Evolutionary conservation across 164 flowering plant genomes (phyloP).

Genomic region (Warburgia ugandensis): DNA sequence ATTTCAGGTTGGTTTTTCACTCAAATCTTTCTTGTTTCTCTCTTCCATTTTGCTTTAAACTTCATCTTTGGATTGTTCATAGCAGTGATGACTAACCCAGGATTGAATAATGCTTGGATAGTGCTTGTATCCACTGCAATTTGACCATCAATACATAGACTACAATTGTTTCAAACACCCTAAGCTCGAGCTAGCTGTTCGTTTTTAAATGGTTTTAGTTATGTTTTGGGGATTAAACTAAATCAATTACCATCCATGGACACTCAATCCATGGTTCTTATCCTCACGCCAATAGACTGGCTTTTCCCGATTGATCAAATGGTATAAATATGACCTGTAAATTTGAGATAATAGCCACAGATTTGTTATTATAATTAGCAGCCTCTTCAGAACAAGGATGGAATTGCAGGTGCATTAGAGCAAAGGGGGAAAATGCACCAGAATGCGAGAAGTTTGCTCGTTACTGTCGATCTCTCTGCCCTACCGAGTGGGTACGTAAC

Average conservation of each 20-base stretch:
- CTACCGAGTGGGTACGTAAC: constrained; percentile 28
- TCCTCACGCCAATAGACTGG: not conserved
- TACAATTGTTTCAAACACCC: not conserved
- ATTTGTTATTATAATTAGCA: not conserved
- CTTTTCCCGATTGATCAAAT: not conserved
- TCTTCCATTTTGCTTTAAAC: not conserved
- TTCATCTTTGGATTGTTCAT: not conserved
- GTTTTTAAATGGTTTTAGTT: not conserved
- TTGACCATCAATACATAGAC: not conserved
- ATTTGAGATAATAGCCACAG: not conserved
- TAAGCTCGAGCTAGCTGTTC: not conserved
- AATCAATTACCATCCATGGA: not conserved
- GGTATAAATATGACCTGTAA: not conserved
- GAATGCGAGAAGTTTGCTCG: constrained; percentile 30
- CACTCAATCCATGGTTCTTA: too few species aligned
- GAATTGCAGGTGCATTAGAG: constrained; percentile 17
- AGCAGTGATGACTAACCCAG: not conserved
- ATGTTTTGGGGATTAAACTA: not conserved
- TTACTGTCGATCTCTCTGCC: constrained; percentile 30
- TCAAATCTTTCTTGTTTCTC: too few species aligned
- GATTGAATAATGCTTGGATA: not conserved
- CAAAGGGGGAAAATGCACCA: constrained; percentile 21
- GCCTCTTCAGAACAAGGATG: not conserved
- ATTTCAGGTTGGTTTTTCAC: constrained; percentile 20
- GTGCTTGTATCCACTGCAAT: not conserved